These are phyloP conservation scores for Cladophialophora exuberans DNA, from an alignment of 2,329 filamentous ascomycete species.

Conservation along the genomic window DNA sequence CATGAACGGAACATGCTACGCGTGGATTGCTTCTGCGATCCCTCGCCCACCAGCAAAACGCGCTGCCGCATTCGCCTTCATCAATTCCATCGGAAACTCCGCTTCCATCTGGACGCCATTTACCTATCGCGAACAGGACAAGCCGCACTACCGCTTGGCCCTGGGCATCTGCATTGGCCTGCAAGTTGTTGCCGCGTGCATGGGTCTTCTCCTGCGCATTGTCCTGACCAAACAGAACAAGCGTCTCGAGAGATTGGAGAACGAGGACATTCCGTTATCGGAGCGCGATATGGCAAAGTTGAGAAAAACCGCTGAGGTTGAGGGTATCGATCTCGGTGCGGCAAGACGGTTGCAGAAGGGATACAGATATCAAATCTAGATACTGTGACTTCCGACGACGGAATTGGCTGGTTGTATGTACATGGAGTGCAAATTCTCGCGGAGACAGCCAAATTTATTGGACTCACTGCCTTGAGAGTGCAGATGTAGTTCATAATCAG, in stretches of 20 bases:
- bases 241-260: constrained; percentile 55
- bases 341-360: constrained; percentile 58
- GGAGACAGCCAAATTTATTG: neutral
- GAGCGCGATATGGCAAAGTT: constrained; percentile 53
- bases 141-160: constrained; percentile 46
- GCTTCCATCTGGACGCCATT: constrained; percentile 58
- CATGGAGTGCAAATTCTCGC: neutral
- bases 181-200: constrained; percentile 41
- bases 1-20: constrained; percentile 55
- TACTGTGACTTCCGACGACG: neutral
- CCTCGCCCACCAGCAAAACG: constrained; percentile 59
- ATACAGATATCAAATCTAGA: constrained; percentile 56
- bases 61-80: constrained; percentile 58
- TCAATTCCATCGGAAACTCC: constrained; percentile 59
- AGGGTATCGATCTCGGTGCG: constrained; percentile 54
- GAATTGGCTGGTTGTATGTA: no score
- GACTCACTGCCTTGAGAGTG: no score
- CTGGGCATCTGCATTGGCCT: constrained; percentile 49
- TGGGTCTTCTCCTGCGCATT: constrained; percentile 43
- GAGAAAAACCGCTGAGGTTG: constrained; percentile 55
- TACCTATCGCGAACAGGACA: constrained; percentile 48
- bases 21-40: constrained; percentile 57
- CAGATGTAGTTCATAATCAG: no score
- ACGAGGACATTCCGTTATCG: constrained; percentile 49
- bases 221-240: constrained; percentile 53